Evolutionary conservation across 2,329 filamentous ascomycete genomes (phyloP), one percentile per base, ranked within the genome.

Genomic region (Hymenoscyphus repandus): DNA sequence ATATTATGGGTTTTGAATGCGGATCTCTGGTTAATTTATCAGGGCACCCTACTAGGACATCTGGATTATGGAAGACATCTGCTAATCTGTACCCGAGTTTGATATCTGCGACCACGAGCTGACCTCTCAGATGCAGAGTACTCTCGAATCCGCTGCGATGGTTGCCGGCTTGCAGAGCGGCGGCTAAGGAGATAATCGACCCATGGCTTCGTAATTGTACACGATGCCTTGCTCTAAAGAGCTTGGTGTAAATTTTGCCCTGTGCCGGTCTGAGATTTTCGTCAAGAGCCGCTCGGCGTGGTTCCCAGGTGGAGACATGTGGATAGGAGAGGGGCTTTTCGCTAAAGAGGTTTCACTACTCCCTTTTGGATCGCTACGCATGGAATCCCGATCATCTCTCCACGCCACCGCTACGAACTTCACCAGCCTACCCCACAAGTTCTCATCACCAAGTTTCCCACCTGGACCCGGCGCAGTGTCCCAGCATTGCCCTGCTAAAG

Each of bases 341-440:
- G 34, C 13, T 17, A 37, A 5, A 37, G 34, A 37, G 34, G 34
- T n/a, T 37, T n/a, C 15, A 9, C 34, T 37, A 37, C 13, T 37
- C 15, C 12, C 10, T 37, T 27, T 27, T 27, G 22, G 22, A 27
- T 31, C 18, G 46, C 11, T 40, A 11, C n/a, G 22, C 15, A 41
- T 48, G 36, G 27, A 15, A 18, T 48, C 15, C 27, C 37, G 18
- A 30, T 41, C 41, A 27, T 27, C n/a, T 47, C 20, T 9, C 18
- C 41, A 27, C 40, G 40, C 42, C 42, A 27, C 27, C 22, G 22
- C 22, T 7, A 4, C 4, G 22, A 27, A 32, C 41, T 22, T 30
- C 34, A 38, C 45, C 31, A 41, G 22, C 46, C 20, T 48, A 41
- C 46, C 46, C 46, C 46, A 34, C 46, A 48, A 20, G 46, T 42